Percentiles rank a stretch among this genome's conserved stretches.
phyloP scores from a whole-genome alignment of 1,284 basidiomycete species.

The Rhodotorula sp. region DNA sequence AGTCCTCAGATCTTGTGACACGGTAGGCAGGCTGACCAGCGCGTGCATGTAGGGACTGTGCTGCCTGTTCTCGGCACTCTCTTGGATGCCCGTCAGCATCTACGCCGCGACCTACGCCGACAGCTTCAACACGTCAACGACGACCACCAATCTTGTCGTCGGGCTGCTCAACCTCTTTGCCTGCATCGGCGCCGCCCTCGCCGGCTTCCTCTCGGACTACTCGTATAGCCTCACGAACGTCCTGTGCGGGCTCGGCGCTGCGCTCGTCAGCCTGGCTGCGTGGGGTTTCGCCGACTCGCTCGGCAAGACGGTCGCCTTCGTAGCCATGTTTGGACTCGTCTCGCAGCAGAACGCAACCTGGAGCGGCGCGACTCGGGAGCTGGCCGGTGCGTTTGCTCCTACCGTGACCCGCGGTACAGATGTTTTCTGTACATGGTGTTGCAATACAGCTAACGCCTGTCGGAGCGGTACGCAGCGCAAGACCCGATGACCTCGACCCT shows the following conservation, averaged over 20 bases:
- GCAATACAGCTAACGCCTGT: too few relatives aligned
- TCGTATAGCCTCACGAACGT: neutral
- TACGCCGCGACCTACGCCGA: constrained; percentile 15
- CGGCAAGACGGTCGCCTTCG: neutral
- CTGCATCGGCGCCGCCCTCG: neutral
- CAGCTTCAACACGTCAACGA: neutral
- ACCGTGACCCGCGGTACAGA: neutral
- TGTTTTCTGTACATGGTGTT: too few relatives aligned
- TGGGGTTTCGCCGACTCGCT: constrained; percentile 15
- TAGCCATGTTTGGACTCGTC: neutral
- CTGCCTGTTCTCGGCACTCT: neutral
- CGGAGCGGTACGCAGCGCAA: neutral
- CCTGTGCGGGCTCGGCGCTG: neutral
- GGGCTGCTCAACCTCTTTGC: constrained; percentile 18
- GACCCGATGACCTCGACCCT: neutral
- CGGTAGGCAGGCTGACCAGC: neutral
- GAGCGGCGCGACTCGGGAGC: neutral
- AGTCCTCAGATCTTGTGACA: too few relatives aligned
- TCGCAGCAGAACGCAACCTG: neutral
- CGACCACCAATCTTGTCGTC: constrained; percentile 13
- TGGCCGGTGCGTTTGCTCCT: neutral
- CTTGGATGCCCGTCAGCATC: constrained; percentile 19
- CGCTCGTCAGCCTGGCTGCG: neutral
- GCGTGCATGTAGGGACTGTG: neutral
- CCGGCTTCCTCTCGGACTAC: constrained; percentile 7